Base-by-base conservation (phyloP, 2,329 filamentous ascomycete species). In the Neoscytalidium dimidiatum region DNA sequence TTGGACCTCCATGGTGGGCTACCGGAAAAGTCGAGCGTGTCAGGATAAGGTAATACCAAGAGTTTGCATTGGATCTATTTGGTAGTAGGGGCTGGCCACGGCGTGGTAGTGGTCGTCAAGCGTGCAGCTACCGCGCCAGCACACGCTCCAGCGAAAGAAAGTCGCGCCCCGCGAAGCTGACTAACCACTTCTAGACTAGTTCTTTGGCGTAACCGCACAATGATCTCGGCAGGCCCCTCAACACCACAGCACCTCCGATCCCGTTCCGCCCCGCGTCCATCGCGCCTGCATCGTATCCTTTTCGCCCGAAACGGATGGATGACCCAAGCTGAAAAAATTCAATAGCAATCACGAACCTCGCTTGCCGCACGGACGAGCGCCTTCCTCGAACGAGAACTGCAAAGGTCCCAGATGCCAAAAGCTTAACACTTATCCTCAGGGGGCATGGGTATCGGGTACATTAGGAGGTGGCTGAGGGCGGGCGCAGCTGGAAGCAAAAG, bases 1-100 rank as follows among this genome's bases (percentile, higher is more conserved):
- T 41, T 74, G 72, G 61, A 70, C 69, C 48, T 74, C 69, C 76
- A 78, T 78, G 38, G 17, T 23, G 63, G 46, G 26, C 23, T 11
- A 44, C 19, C 8, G 11, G 14, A 9, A 14, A 26, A 14, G 26
- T n/a, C 26, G 23, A 28, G n/a, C 17, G 26, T 29, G 31, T 46
- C 56, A 60, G 56, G 19, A 41, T 41, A 60, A 38, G 49, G 43
- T 11, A 29, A 9, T 11, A 23, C 28, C 61, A n/a, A 31, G 8
- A 44, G 44, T 17, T 41, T 43, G 58, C 44, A 62, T 62, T 51
- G 44, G 41, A 56, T 21, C n/a, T 51, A 58, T 49, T 31, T 41
- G 28, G 43, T 41, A 21, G 62, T 43, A 52, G 4, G 23, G 43
- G 38, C 21, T n/a, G 58, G 29, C 58, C 46, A 51, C 51, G 4